Evolutionary conservation across 2,329 filamentous ascomycete species (phyloP).

Genomic region (Gyromitra esculenta): DNA sequence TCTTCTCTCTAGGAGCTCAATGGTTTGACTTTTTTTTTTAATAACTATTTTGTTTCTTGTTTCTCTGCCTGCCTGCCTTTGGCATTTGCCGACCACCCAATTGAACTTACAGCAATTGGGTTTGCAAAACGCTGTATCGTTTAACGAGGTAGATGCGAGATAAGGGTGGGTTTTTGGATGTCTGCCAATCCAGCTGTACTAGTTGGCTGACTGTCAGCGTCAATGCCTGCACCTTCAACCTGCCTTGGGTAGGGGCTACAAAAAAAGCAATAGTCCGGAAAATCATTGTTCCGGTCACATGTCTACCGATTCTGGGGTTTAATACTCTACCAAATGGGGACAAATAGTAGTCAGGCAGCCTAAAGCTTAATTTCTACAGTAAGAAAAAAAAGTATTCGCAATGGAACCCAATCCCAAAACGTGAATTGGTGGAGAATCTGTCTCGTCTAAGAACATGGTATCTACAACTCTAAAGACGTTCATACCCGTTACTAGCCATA

Average conservation of each 20-base stretch:
- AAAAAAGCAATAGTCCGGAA: constrained; percentile 19
- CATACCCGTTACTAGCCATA: background rate
- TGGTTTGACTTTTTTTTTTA: background rate
- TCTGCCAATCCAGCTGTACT: constrained; percentile 19
- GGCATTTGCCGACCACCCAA: constrained; percentile 20
- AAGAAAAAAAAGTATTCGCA: too few relatives aligned
- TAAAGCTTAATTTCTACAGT: too few relatives aligned
- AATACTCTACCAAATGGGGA: background rate
- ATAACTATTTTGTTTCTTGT: too few relatives aligned
- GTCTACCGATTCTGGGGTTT: background rate
- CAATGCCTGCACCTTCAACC: background rate
- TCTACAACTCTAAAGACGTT: background rate
- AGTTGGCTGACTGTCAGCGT: background rate
- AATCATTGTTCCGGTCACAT: constrained; percentile 26
- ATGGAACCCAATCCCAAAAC: too few relatives aligned
- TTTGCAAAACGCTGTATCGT: background rate
- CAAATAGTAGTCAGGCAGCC: background rate
- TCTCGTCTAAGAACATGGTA: background rate
- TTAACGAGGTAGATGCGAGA: constrained; percentile 22
- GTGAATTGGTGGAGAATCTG: background rate
- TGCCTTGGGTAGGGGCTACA: background rate
- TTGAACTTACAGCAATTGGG: constrained; percentile 6
- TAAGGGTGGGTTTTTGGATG: constrained; percentile 20
- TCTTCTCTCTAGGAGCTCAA: background rate
- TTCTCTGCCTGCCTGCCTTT: background rate